These are phyloP conservation scores for Paecilomyces niveus DNA, from an alignment of 2,329 filamentous ascomycete species.

Conservation along the genomic window DNA sequence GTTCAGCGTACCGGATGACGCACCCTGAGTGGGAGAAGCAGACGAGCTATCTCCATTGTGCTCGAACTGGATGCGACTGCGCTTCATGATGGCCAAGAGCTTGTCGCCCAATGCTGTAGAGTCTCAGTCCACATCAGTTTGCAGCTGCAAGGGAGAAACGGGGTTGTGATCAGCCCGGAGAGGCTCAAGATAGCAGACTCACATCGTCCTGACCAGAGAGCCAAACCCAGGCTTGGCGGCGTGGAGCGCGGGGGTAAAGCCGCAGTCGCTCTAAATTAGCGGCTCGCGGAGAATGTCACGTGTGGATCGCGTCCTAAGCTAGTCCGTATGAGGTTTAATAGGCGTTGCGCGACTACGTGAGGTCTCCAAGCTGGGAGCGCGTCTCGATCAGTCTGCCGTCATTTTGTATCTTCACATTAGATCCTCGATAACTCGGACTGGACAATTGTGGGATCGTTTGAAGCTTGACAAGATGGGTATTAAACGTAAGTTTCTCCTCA, in stretches of 20 bases:
- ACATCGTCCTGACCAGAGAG: background rate
- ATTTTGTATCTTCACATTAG: background rate
- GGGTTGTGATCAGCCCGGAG: background rate
- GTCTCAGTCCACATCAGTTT: background rate
- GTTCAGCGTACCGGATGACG: slow-evolving; percentile 13
- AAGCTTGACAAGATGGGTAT: slow-evolving; percentile 40
- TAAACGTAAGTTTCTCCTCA: slow-evolving; percentile 35
- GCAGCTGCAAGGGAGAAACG: background rate
- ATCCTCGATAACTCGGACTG: background rate
- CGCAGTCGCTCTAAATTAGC: background rate
- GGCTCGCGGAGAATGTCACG: slow-evolving; percentile 11
- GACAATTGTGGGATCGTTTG: background rate
- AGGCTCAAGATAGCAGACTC: background rate
- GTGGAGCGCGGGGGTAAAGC: background rate
- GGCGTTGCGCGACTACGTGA: slow-evolving; percentile 7
- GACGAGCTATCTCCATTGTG: slow-evolving; percentile 29
- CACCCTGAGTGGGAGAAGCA: slow-evolving; percentile 20
- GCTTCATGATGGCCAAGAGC: slow-evolving; percentile 25
- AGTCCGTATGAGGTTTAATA: slow-evolving; percentile 13
- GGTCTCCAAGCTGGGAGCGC: background rate
- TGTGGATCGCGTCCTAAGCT: slow-evolving; percentile 4
- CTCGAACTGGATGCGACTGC: slow-evolving; percentile 32
- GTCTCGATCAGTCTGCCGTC: background rate
- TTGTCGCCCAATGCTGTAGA: background rate
- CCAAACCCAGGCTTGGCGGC: background rate